Base-by-base conservation (phyloP, 192 early-diverging fungal genomes). In the Mortierella alpina region DNA sequence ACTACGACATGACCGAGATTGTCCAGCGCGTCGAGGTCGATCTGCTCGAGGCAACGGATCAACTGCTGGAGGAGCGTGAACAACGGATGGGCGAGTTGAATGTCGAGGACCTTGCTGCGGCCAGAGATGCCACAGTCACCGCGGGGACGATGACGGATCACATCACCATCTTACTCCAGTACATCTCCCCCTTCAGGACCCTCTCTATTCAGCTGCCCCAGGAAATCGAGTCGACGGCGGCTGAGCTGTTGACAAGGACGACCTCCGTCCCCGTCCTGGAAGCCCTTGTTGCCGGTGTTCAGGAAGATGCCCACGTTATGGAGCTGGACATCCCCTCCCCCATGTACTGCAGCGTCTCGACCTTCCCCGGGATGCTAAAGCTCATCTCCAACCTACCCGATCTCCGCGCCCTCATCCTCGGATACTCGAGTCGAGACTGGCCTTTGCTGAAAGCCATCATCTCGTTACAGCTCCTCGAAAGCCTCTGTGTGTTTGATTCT, bases 251-350 rank as follows among this genome's bases (percentile, higher is more conserved):
- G 39, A 60, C 77, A 1, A 54, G 59, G 18, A 54, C 51, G 7
- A 45, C 64, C 1, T 80, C 77, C 0, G 7, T 63, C 22, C 77
- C 77, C 31, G 48, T 58, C 11, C 47, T 80, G 59, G 70, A 72
- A 2, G 77, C 77, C 20, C 61, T 80, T 23, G 39, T 61, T 31
- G 47, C 42, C 7, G 77, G 77, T 11, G 42, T 72, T 51, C 63
- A 70, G 10, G 50, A 57, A n/a, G 61, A 59, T 12, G 69, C 77
- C 31, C 22, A 61, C 18, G 53, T 80, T 20, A 62, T 60, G 11
- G 77, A 80, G 22, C 54, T 80, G 54, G 77, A 80, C 42, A 80
- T 80, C 70, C 77, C 77, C 12, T 80, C 77, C 49, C 77, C 77
- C 52, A 80, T 80, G 77, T 80, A 80, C 60, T 80, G 70, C 54